Evolutionary conservation across 2,329 filamentous ascomycete genomes (phyloP).

Genomic region (Volutella citrinella): DNA sequence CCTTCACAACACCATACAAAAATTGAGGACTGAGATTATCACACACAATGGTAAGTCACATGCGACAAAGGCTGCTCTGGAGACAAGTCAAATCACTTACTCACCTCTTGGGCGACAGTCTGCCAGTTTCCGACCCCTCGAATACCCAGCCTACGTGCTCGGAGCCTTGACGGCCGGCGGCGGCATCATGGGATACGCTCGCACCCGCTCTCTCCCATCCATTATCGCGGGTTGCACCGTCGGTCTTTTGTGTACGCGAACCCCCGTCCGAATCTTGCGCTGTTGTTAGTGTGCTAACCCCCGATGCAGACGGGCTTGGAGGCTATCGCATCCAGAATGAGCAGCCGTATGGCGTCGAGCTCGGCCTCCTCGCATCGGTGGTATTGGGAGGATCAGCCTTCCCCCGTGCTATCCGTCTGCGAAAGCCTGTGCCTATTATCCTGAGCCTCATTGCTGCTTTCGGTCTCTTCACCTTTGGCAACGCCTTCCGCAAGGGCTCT

Average conservation of each 20-base stretch:
- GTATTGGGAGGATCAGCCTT: constrained; percentile 81
- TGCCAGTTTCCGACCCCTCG: constrained; percentile 17
- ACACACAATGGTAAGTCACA: constrained; percentile 17
- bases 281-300: too few relatives aligned
- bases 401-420: constrained; percentile 77
- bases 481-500: constrained; percentile 50
- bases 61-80: too few relatives aligned
- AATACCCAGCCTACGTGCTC: constrained; percentile 71
- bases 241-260: constrained; percentile 60
- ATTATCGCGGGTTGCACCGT: constrained; percentile 82
- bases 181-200: constrained; percentile 81
- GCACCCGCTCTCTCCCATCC: constrained; percentile 83
- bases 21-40: too few relatives aligned
- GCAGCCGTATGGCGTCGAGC: constrained; percentile 79
- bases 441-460: constrained; percentile 77
- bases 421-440: constrained; percentile 80
- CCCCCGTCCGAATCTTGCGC: too few relatives aligned
- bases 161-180: constrained; percentile 81
- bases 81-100: too few relatives aligned
- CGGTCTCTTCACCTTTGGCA: constrained; percentile 77
- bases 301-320: constrained; percentile 74
- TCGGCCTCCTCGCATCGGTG: constrained; percentile 84
- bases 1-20: too few relatives aligned
- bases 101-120: too few relatives aligned
- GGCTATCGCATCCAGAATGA: constrained; percentile 75